Evolutionary conservation across 306 rosid species (phyloP), one percentile per base, ranked within the genome.

Genomic region (Vigna unguiculata): DNA sequence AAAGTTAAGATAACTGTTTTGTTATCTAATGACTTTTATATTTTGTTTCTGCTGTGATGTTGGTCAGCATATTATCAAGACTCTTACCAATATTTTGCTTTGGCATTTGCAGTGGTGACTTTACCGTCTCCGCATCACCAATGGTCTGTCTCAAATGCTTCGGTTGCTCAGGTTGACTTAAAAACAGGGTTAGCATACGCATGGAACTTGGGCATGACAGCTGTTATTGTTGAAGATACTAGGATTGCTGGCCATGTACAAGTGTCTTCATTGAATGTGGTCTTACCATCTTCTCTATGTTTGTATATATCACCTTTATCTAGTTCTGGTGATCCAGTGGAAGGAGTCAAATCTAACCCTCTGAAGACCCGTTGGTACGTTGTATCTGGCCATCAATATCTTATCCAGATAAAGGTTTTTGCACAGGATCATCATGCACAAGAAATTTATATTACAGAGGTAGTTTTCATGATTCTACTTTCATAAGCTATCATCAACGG

Each of bases 381-480:
- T 77, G 83, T 94, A 80, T 83, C 92, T 79, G 95, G 93, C 74
- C 89, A 55, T 81, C 97, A 92, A 68, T 94, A 94, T 86, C 85
- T 92, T 79, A 77, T 94, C 83, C 95, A 85, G 85, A 81, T 92
- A 72, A 94, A 89, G 86, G 96, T 85, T 84, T 89, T 86, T 79
- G 86, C 97, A 9, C 90, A 62, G 71, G 95, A 83, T 69, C 83
- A 89, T 74, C 93, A 79, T 82, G 83, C 84, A 53, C 93, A 81
- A 78, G 98, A 90, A 88, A 90, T 94, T 72, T 92, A 86, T 79
- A 79, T 94, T 63, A 94, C 98, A 13, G 88, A 90, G 97, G 98
- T 93, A 86, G 83, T 19, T 70, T 58, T 61, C 20, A 6, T 53
- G 63, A 34, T 82, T 70, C 34, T 80, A 28, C 74, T 83, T 46